phyloP scores from a whole-genome alignment of 139 green algal species.

The Chlorella vulgaris region DNA sequence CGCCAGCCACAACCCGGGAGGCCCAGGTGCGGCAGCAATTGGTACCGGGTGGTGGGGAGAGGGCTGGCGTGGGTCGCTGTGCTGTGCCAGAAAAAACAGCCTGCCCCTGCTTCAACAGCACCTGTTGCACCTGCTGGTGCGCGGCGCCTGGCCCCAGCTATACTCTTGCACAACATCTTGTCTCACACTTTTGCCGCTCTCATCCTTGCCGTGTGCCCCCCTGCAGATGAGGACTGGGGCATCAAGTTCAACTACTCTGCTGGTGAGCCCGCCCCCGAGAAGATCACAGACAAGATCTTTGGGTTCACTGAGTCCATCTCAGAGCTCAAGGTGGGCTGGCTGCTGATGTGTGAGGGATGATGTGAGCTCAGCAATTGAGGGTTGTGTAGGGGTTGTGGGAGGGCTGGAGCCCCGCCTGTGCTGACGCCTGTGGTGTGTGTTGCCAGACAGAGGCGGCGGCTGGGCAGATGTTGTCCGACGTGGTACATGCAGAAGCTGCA shows the following conservation, averaged over 20 bases:
- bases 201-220: too few relatives aligned
- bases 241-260: constrained; percentile 99
- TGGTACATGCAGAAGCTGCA: too few relatives aligned
- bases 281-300: constrained; percentile 98
- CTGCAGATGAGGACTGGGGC: constrained; percentile 95
- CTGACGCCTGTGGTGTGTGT: too few relatives aligned
- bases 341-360: not conserved
- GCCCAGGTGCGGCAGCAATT: constrained; percentile 52
- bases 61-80: too few relatives aligned
- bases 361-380: not conserved
- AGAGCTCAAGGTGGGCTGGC: constrained; percentile 58
- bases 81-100: too few relatives aligned
- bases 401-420: too few relatives aligned
- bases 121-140: too few relatives aligned
- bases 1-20: constrained; percentile 97
- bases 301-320: constrained; percentile 86
- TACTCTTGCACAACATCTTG: not conserved
- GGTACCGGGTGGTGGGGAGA: too few relatives aligned
- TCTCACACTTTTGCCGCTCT: not conserved
- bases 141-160: too few relatives aligned
- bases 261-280: constrained; percentile 96
- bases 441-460: too few relatives aligned
- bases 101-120: not conserved
- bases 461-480: too few relatives aligned
- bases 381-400: too few relatives aligned